Base-by-base conservation (phyloP, 164 flowering plant genomes). In the Vitis cinerea region DNA sequence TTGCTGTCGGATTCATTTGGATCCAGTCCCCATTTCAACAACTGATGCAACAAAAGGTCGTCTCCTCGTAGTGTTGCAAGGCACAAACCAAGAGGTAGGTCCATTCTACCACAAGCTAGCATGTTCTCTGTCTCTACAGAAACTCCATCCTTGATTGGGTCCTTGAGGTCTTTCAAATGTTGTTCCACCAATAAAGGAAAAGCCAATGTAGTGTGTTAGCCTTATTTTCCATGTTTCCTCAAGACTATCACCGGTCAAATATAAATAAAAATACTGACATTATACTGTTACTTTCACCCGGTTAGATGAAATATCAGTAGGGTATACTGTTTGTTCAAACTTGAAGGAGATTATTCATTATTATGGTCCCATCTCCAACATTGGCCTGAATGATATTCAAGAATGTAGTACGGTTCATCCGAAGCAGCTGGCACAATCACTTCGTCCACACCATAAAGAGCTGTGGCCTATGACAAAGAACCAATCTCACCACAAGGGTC, bases 331-430 rank as follows among this genome's bases (percentile, higher is more conserved):
- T 14, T 17, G 53, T 59, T 61, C 73, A 44, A 9, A 95, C 98
- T 98, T 95, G 88, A 53, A 95, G 91, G 59, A 95, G 96, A 82
- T 95, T 95, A 69, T 87, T 92, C 92, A 92, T 88, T 77, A 90
- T 90, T 62, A 17, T 17, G 17, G 17, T 17, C 17, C 17, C 17
- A 17, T 17, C 17, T 17, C 17, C 17, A 17, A 17, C 17, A 17
- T 17, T 17, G 17, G 17, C 17, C 17, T 17, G 17, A 17, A 17
- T 17, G 17, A 17, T 17, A 17, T 17, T 17, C 17, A 93, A 62
- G 75, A 96, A 92, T 53, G 88, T 73, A 9, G 94, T 88, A 16
- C 98, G 97, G 73, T 90, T 89, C 57, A 96, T 59, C 5, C 98
- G 85, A 30, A 96, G 75, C 19, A 96, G 79, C 80, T 92, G 98